phyloP scores from a whole-genome alignment of 2,329 filamentous ascomycete species.

The Fusarium sp. region DNA sequence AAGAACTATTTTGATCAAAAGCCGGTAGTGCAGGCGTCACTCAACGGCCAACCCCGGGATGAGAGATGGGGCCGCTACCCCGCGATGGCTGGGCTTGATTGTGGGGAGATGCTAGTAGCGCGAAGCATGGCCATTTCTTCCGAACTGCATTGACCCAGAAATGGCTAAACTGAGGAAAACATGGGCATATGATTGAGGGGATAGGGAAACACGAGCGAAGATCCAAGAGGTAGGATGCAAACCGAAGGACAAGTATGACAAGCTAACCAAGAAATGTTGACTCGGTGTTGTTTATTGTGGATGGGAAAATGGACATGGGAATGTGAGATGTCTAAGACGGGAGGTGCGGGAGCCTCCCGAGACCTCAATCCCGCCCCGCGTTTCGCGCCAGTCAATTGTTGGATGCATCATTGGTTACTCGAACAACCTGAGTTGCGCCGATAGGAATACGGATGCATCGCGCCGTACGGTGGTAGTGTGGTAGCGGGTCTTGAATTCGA shows the following conservation, averaged over 20 bases:
- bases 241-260: slow-evolving; percentile 4
- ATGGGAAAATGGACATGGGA: slow-evolving; percentile 22
- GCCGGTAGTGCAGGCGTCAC: slow-evolving; percentile 39
- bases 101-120: slow-evolving; percentile 41
- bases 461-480: slow-evolving; percentile 17
- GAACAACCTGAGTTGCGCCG: slow-evolving; percentile 13
- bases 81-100: slow-evolving; percentile 42
- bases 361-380: slow-evolving; percentile 39
- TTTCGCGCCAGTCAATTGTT: slow-evolving; percentile 36
- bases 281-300: neutral
- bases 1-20: slow-evolving; percentile 30
- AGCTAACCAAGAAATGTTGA: neutral
- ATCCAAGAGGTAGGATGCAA: slow-evolving; percentile 3
- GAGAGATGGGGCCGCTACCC: slow-evolving; percentile 45
- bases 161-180: slow-evolving; percentile 11
- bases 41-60: slow-evolving; percentile 40
- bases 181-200: slow-evolving; percentile 20
- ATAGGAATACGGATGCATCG: slow-evolving; percentile 28
- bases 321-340: slow-evolving; percentile 25
- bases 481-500: slow-evolving; percentile 27
- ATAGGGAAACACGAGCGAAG: slow-evolving; percentile 18
- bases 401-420: slow-evolving; percentile 34
- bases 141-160: slow-evolving; percentile 29
- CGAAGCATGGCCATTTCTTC: slow-evolving; percentile 16
- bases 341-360: slow-evolving; percentile 44